A percentile compares a stretch with the other conserved stretches of the same genome.
Evolutionary conservation across 805 yeast genomes (phyloP).

Genomic region (Pichia insulana): DNA sequence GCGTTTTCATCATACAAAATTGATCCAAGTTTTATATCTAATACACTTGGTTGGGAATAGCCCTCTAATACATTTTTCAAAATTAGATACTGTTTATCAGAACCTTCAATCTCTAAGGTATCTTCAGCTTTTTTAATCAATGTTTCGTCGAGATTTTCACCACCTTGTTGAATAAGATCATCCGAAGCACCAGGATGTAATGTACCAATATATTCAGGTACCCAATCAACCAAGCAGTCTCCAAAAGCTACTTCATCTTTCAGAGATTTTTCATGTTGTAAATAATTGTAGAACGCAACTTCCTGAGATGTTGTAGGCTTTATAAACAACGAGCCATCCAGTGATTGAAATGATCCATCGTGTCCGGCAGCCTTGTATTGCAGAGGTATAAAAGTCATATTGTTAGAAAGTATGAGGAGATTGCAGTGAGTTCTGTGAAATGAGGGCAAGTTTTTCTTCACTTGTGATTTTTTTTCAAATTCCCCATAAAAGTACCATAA

Average conservation of each 20-base stretch:
- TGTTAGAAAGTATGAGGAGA: background rate
- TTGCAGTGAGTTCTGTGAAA: background rate
- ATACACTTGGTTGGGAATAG: slow-evolving; percentile 54
- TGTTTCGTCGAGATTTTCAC: slow-evolving; percentile 19
- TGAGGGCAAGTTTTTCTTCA: background rate
- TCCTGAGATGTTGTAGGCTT: slow-evolving; percentile 63
- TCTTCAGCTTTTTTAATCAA: slow-evolving; percentile 11
- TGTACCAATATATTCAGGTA: slow-evolving; percentile 58
- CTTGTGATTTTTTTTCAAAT: slow-evolving; percentile 1
- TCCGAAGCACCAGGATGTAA: slow-evolving; percentile 38
- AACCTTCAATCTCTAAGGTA: slow-evolving; percentile 11
- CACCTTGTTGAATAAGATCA: slow-evolving; percentile 16
- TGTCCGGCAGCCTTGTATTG: slow-evolving; percentile 89
- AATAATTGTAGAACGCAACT: slow-evolving; percentile 57
- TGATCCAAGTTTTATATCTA: slow-evolving; percentile 81
- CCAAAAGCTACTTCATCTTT: slow-evolving; percentile 25
- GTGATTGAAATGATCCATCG: slow-evolving; percentile 60
- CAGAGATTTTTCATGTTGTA: slow-evolving; percentile 13
- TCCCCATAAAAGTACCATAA: too few species aligned
- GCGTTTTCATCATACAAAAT: slow-evolving; percentile 57
- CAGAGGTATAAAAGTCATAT: slow-evolving; percentile 28
- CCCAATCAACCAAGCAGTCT: slow-evolving; percentile 40
- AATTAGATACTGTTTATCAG: slow-evolving; percentile 41
- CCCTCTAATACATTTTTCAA: slow-evolving; percentile 63
- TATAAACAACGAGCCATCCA: slow-evolving; percentile 58